Conservation (phyloP, 768 basidiomycete species). For the Macrolepiota albuminosa region DNA sequence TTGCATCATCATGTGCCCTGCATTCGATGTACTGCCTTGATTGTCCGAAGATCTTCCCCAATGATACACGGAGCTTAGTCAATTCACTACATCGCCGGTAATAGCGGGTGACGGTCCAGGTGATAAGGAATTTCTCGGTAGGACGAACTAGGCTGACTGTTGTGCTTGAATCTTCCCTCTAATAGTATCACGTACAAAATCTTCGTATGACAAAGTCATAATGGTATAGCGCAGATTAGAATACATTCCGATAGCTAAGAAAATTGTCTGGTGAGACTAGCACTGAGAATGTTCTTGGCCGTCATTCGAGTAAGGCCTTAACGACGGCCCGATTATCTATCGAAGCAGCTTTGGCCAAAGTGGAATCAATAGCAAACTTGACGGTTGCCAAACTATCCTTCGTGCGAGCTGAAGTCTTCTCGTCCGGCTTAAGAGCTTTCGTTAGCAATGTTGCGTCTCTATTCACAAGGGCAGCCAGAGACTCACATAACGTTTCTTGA, state of each 20-base stretch:
- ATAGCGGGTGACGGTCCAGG: too few species aligned
- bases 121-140: background rate
- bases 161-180: background rate
- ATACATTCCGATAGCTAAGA: background rate
- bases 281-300: background rate
- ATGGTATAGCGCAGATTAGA: background rate
- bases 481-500: conserved; percentile 6
- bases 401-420: background rate
- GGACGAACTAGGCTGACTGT: background rate
- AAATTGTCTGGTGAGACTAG: background rate
- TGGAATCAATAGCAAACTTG: conserved; percentile 1
- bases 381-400: conserved; percentile 2
- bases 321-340: background rate
- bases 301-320: background rate
- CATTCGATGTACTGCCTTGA: background rate
- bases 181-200: background rate
- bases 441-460: background rate
- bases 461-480: background rate
- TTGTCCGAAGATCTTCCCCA: background rate
- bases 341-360: conserved; percentile 3
- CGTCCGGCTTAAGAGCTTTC: background rate
- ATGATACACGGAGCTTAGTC: background rate
- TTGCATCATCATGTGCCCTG: background rate
- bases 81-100: too few species aligned
- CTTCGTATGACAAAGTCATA: background rate